phyloP scores from a whole-genome alignment of 1,139 yeast species.

The Lodderomyces parapsilosis region DNA sequence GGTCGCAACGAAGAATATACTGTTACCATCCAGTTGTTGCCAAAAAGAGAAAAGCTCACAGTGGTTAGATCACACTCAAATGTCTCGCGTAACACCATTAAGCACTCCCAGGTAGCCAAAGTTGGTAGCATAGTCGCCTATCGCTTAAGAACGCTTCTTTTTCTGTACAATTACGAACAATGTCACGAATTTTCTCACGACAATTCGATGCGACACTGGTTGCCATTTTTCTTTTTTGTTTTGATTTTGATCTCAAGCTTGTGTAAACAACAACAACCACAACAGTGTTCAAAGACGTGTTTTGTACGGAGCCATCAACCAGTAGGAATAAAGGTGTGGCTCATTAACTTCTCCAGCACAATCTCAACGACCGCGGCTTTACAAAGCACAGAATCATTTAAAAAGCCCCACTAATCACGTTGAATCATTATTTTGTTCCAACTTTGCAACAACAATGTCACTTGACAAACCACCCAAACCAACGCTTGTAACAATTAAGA shows the following conservation, averaged over 20 bases:
- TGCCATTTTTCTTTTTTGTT: neutral
- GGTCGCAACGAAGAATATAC: too few species aligned
- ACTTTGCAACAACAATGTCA: neutral
- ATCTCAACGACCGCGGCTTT: neutral
- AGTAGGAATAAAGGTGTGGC: neutral
- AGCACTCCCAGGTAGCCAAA: too few species aligned
- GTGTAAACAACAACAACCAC: too few species aligned
- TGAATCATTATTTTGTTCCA: neutral
- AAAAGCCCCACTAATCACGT: too few species aligned
- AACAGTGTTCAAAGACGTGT: neutral
- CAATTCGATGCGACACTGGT: neutral
- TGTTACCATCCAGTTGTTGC: too few species aligned
- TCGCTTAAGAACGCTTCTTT: too few species aligned
- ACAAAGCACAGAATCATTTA: neutral
- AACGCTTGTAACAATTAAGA: constrained; percentile 21
- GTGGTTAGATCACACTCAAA: too few species aligned
- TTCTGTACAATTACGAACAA: neutral
- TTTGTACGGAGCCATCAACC: neutral
- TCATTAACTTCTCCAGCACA: neutral
- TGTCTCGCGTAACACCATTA: too few species aligned
- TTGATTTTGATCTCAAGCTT: neutral
- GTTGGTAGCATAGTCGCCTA: too few species aligned
- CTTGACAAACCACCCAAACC: constrained; percentile 15
- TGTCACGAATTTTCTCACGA: neutral
- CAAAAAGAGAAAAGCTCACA: too few species aligned